A percentile compares a stretch with the other conserved stretches of the same genome.
Conservation (phyloP, 2,329 filamentous ascomycete species). For the Fusarium sp. region DNA sequence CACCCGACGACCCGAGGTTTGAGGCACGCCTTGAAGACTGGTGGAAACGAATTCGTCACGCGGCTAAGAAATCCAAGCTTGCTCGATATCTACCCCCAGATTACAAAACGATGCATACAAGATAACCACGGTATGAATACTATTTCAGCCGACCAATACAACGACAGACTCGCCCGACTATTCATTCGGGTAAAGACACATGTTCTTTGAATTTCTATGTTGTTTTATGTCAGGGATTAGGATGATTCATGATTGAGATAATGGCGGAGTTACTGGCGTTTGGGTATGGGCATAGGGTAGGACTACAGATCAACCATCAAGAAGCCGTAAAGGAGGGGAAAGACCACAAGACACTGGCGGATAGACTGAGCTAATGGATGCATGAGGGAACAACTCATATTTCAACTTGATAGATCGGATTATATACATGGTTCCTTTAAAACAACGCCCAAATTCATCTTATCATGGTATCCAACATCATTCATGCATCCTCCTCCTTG, state of each 20-base stretch:
- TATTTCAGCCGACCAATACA: constrained; percentile 3
- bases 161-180: constrained; percentile 7
- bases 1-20: constrained; percentile 51
- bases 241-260: constrained; percentile 1
- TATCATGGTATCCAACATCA: constrained; percentile 23
- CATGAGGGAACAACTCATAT: constrained; percentile 16
- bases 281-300: background rate
- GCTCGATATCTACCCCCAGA: constrained; percentile 54
- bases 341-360: background rate
- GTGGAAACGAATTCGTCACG: constrained; percentile 55
- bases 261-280: constrained; percentile 29
- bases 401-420: constrained; percentile 23
- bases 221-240: background rate
- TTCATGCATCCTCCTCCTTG: constrained; percentile 48
- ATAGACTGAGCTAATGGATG: background rate
- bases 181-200: constrained; percentile 1
- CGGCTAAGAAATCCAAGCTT: constrained; percentile 55
- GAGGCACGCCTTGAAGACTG: constrained; percentile 51
- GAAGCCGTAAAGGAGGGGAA: background rate
- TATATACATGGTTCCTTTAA: constrained; percentile 33
- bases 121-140: constrained; percentile 32
- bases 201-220: constrained; percentile 16
- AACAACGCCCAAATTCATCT: constrained; percentile 30
- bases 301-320: constrained; percentile 12
- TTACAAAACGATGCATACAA: constrained; percentile 53